Evolutionary conservation across 306 rosid genomes (phyloP), one percentile per base, ranked within the genome.

Genomic region (Castanopsis chinensis): DNA sequence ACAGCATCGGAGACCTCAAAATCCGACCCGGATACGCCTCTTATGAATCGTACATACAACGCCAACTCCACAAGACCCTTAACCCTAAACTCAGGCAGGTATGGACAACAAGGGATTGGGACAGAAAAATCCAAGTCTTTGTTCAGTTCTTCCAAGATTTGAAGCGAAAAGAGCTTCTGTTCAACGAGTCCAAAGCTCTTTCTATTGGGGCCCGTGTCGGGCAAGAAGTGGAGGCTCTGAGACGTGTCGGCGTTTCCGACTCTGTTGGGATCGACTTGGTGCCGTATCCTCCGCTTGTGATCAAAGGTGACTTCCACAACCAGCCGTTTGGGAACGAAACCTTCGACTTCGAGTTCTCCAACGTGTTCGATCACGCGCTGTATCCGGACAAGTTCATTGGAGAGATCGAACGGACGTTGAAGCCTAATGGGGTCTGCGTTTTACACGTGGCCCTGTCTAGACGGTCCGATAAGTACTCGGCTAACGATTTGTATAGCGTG

Each of bases 41-140:
- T 54, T 95, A 95, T 85, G 89, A 92, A 0, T 33, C 84, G 3
- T 95, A 95, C 94, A 80, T 95, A 27, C 88, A 90, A 70, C 89
- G 87, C 60, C 99, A 95, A 75, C 96, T 95, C 18, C 84, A 87
- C 90, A 95, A 95, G 85, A 95, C 98, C 60, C 94, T 91, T 72
- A 92, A 95, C 85, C 98, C 98, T 0, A 90, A 65, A 30, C 99
- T 95, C 55, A 83, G 98, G 0, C 81, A 89, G 51, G 81, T 95
- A 75, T 95, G 99, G 99, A 93, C 89, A 17, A 95, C 98, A 28
- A 91, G 99, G 12, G 99, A 92, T 74, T 95, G 99, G 99, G 87
- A 95, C 71, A 83, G 99, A 4, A 95, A 95, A 68, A 91, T 92
- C 79, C 84, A 82, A 1, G 92, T 92, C 0, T 95, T 95, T 74